These are phyloP conservation scores for Termitomyces bulborhizus DNA, from an alignment of 768 basidiomycete genomes.

Conservation along the genomic window DNA sequence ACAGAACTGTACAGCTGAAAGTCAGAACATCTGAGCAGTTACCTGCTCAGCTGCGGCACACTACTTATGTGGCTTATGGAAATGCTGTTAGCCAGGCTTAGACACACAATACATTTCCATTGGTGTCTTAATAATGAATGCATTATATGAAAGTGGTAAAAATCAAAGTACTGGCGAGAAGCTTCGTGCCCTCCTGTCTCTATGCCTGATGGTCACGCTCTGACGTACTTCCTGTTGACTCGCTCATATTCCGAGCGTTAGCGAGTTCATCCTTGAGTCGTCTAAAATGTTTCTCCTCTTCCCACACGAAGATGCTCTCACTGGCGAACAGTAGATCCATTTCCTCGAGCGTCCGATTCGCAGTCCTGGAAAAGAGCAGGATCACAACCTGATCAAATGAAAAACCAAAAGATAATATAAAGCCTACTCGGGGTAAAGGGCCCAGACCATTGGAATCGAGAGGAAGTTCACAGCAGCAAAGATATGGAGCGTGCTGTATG, in stretches of 20 bases:
- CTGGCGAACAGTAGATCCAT: conserved; percentile 39
- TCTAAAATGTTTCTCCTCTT: conserved; percentile 33
- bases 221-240: conserved; percentile 7
- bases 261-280: conserved; percentile 27
- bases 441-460: conserved; percentile 37
- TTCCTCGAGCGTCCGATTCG: conserved; percentile 39
- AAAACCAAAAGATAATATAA: neutral
- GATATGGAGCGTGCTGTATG: conserved; percentile 34
- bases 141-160: too few species aligned
- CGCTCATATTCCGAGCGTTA: conserved; percentile 15
- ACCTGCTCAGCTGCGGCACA: too few species aligned
- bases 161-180: too few species aligned
- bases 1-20: too few species aligned
- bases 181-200: neutral
- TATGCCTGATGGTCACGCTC: neutral
- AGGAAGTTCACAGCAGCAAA: conserved; percentile 38
- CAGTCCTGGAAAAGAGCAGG: conserved; percentile 14
- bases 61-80: too few species aligned
- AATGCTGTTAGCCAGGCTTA: too few species aligned
- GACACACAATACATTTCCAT: too few species aligned
- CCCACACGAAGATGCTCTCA: conserved; percentile 39
- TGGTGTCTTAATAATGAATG: too few species aligned
- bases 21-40: too few species aligned
- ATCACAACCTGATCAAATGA: neutral
- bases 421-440: conserved; percentile 36